Evolutionary conservation across 192 early-diverging fungal genomes (phyloP), one percentile per base, ranked within the genome.

Genomic region (Podila horticola): DNA sequence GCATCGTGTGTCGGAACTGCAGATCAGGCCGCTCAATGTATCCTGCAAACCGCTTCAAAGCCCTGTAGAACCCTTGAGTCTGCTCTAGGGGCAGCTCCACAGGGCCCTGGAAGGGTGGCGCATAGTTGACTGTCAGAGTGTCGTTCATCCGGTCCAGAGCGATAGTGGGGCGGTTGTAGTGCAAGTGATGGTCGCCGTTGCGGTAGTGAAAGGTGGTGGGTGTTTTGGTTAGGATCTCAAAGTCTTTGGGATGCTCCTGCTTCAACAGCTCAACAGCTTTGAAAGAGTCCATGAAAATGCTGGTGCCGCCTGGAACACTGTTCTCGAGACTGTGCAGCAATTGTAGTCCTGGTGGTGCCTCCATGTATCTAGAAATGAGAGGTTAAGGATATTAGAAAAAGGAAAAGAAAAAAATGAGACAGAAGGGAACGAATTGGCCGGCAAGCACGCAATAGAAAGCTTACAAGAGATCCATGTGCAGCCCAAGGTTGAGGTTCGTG

Each of bases 381-480:
- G 5, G 34, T 36, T 7, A 7, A 9, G 34, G 6, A 36, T 4
- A 9, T 36, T 36, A 36, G 34, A 45, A 45, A 34, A 15, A 45
- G 38, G 5, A 48, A 3, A 29, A 60, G 22, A 63, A n/a, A 50
- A 36, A 20, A 65, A 82, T 24, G 11, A 68, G n/a, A 11, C 24
- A 20, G 31, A 34, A 15, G 45, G 48, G 29, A 73, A 33, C 41
- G 45, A n/a, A n/a, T n/a, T n/a, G n/a, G n/a, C n/a, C n/a, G n/a
- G n/a, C n/a, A n/a, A n/a, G n/a, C n/a, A n/a, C n/a, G 67, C 45
- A 11, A 6, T 4, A 11, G 6, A 15, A 20, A 57, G 50, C 87
- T 82, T 88, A 93, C 93, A 95, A 81, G 41, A 96, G 82, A 87
- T 96, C 95, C 95, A 95, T 95, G 73, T 96, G 95, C 45, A 94